These are phyloP conservation scores for Eutrema heterophyllum DNA, from an alignment of 345 rosid species.

Conservation along the genomic window DNA sequence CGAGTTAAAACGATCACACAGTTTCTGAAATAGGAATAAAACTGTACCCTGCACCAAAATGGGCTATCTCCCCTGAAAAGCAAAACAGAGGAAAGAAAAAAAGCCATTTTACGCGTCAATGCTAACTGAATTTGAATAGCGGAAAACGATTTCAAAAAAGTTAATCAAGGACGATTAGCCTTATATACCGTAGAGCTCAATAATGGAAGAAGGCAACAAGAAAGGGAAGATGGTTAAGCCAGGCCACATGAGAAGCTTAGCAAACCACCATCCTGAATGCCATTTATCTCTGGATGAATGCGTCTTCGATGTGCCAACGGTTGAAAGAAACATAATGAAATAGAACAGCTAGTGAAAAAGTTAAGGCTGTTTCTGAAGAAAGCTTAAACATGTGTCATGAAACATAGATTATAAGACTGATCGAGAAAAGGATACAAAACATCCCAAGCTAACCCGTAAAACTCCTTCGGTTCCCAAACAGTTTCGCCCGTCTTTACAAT, in stretches of 20 bases:
- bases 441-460: slow-evolving; percentile 90
- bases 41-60: slow-evolving; percentile 94
- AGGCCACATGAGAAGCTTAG: slow-evolving; percentile 53
- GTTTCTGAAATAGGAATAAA: slow-evolving; percentile 1
- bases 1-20: slow-evolving; percentile 3
- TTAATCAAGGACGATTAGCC: not conserved
- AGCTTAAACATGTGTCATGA: not conserved
- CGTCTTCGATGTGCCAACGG: slow-evolving; percentile 57
- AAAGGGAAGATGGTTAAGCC: slow-evolving; percentile 55
- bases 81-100: not conserved
- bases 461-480: slow-evolving; percentile 93
- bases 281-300: slow-evolving; percentile 56
- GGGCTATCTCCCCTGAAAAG: slow-evolving; percentile 83
- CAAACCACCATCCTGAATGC: slow-evolving; percentile 97
- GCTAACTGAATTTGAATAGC: not conserved
- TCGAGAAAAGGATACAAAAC: slow-evolving; percentile 69
- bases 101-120: not conserved
- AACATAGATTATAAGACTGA: not conserved
- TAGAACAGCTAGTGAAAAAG: slow-evolving; percentile 42
- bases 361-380: slow-evolving; percentile 30
- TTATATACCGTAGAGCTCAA: slow-evolving; percentile 67
- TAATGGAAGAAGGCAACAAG: slow-evolving; percentile 56
- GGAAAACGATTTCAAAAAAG: not conserved
- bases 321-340: slow-evolving; percentile 67
- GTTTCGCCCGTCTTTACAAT: slow-evolving; percentile 58